Conservation (phyloP, 192 early-diverging fungal species). For the Podila horticola region DNA sequence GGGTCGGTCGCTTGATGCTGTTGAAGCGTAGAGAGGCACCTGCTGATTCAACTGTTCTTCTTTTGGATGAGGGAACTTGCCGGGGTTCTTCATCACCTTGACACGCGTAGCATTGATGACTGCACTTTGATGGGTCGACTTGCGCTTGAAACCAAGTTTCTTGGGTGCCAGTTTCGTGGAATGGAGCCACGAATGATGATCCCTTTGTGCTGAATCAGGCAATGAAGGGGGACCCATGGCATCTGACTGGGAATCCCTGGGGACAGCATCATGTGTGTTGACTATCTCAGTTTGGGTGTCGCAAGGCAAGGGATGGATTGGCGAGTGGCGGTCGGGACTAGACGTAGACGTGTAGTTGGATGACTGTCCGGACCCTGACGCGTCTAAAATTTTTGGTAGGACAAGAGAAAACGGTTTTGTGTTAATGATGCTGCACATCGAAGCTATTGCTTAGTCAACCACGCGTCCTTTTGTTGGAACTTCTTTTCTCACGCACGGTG, state of each 20-base stretch:
- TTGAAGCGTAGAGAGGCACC: not conserved
- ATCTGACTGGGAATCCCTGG: not conserved
- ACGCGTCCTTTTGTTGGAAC: too few relatives aligned
- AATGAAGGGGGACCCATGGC: not conserved
- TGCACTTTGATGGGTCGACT: not conserved
- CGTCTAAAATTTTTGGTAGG: too few relatives aligned
- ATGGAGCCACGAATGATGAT: not conserved
- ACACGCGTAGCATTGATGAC: slow-evolving; percentile 1
- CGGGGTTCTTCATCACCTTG: not conserved
- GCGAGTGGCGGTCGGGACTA: too few relatives aligned
- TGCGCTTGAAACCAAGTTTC: not conserved
- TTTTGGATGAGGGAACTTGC: not conserved
- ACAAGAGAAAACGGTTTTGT: too few relatives aligned
- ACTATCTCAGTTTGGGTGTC: too few relatives aligned
- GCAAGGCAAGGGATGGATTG: too few relatives aligned
- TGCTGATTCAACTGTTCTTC: not conserved
- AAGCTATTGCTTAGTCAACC: too few relatives aligned
- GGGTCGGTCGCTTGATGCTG: not conserved
- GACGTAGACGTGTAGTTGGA: too few relatives aligned
- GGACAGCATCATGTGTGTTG: too few relatives aligned
- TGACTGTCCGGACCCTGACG: too few relatives aligned
- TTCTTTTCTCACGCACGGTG: too few relatives aligned
- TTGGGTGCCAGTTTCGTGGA: not conserved
- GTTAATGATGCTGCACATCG: too few relatives aligned
- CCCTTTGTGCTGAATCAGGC: not conserved